Evolutionary conservation across 2,329 filamentous ascomycete genomes (phyloP), one percentile per base, ranked within the genome.

Genomic region (Aspergillus novofumigatus): DNA sequence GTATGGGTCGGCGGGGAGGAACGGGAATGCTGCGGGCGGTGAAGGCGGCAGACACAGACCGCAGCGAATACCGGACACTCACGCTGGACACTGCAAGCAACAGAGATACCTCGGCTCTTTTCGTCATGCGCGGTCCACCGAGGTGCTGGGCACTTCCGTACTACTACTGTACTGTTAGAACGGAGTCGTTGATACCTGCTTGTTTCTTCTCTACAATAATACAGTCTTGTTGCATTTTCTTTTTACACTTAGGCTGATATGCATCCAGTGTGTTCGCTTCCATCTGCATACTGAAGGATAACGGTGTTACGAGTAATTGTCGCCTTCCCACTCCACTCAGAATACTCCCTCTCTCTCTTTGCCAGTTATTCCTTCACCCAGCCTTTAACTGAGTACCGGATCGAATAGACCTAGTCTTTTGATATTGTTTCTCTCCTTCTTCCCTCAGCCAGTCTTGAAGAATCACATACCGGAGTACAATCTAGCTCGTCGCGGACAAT

Each of bases 401-500:
- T 23, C 14, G 23, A 25, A 26, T 47, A 47, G 6, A 47, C n/a
- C 21, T 14, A 14, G 11, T 23, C 6, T 7, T 44, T 47, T 47
- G 44, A 23, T 10, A 23, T 47, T 26, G 1, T 26, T 10, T 23
- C 44, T 11, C 11, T 47, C 21, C 21, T 47, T 38, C n/a, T 45
- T 60, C 32, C 53, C 25, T 50, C 54, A 51, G 38, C 11, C 47
- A 42, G 38, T 38, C 29, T 47, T 29, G 32, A 32, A 59, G 25
- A 47, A 47, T 47, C 23, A 25, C 3, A 47, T 47, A 47, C 11
- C 21, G 11, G 14, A 29, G 47, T 32, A 49, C 29, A 47, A 5
- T 25, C 55, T 44, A 38, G 35, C 25, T 59, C 41, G 17, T 51
- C 29, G 20, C 53, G 52, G 52, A 65, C 28, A 55, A 85, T 85